A percentile compares a stretch with the other conserved stretches of the same genome.
These are phyloP conservation scores for Lanmaoa rubissima DNA, from an alignment of 768 basidiomycete species.

Conservation along the genomic window DNA sequence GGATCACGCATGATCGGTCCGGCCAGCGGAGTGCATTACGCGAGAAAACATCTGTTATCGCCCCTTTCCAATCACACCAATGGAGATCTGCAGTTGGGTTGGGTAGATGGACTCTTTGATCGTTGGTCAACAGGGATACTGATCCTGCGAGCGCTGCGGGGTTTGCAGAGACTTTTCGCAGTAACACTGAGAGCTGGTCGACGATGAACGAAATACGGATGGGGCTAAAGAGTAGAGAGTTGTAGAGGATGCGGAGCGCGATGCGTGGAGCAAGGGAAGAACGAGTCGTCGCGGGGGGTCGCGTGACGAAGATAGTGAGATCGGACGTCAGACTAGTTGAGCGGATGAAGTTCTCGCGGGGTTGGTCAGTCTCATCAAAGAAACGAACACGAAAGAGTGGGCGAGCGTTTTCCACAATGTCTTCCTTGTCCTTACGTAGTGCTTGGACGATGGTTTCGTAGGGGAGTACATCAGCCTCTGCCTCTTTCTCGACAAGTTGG, in stretches of 20 bases:
- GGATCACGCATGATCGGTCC: conserved; percentile 85
- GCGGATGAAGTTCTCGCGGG: conserved; percentile 69
- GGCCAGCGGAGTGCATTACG: conserved; percentile 79
- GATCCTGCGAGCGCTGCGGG: conserved; percentile 73
- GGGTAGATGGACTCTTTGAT: conserved; percentile 70
- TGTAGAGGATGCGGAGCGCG: conserved; percentile 85
- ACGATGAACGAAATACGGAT: conserved; percentile 74
- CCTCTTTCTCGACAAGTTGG: conserved; percentile 80
- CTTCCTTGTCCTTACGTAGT: conserved; percentile 64
- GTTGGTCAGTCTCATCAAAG: conserved; percentile 86
- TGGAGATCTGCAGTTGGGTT: conserved; percentile 84
- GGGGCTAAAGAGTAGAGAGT: conserved; percentile 88
- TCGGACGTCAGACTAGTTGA: conserved; percentile 88
- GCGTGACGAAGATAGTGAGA: conserved; percentile 84
- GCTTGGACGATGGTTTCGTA: conserved; percentile 74
- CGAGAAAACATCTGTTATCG: conserved; percentile 94
- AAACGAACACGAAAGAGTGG: conserved; percentile 94
- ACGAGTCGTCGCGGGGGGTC: conserved; percentile 64
- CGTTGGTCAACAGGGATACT: conserved; percentile 73
- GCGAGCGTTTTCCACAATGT: conserved; percentile 43
- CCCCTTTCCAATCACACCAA: conserved; percentile 98
- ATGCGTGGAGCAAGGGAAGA: conserved; percentile 71
- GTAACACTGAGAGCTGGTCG: conserved; percentile 79
- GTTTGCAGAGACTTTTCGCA: conserved; percentile 67
- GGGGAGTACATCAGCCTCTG: conserved; percentile 76